Evolutionary conservation across 371 early-diverging fungal genomes (phyloP).

Genomic region (Apophysomyces variabilis): DNA sequence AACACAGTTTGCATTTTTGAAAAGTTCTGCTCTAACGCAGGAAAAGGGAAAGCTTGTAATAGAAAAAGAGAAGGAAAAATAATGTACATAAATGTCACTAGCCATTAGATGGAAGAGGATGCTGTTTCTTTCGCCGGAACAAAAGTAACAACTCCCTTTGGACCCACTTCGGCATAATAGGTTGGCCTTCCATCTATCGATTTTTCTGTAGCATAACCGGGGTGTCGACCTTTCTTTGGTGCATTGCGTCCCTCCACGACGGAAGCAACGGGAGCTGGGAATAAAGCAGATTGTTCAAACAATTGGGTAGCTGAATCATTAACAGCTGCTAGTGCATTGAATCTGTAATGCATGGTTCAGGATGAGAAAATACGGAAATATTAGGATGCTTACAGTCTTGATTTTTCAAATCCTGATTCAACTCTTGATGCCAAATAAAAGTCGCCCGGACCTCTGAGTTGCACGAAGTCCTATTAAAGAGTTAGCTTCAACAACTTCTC

Average conservation of each 20-base stretch:
- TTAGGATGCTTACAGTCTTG: slow-evolving; percentile 34
- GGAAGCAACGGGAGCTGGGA: slow-evolving; percentile 32
- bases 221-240: slow-evolving; percentile 23
- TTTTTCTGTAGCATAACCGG: slow-evolving; percentile 43
- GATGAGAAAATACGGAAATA: background rate
- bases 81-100: background rate
- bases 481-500: slow-evolving; percentile 19
- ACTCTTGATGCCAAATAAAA: slow-evolving; percentile 70
- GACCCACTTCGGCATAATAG: slow-evolving; percentile 49
- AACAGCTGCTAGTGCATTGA: slow-evolving; percentile 47
- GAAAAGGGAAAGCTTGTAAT: background rate
- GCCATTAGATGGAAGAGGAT: background rate
- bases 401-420: slow-evolving; percentile 54
- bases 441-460: slow-evolving; percentile 72
- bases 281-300: slow-evolving; percentile 42
- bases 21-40: slow-evolving; percentile 3
- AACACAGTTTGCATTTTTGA: background rate
- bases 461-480: slow-evolving; percentile 62
- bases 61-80: background rate
- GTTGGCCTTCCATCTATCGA: slow-evolving; percentile 45
- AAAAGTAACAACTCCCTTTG: slow-evolving; percentile 40
- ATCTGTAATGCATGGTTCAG: slow-evolving; percentile 19
- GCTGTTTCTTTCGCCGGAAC: slow-evolving; percentile 24
- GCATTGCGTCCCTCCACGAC: background rate
- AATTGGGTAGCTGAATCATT: slow-evolving; percentile 50